Percentiles rank a stretch among this genome's conserved stretches.
Conservation (phyloP, 805 yeast species). For the Scheffersomyces coipomensis region DNA sequence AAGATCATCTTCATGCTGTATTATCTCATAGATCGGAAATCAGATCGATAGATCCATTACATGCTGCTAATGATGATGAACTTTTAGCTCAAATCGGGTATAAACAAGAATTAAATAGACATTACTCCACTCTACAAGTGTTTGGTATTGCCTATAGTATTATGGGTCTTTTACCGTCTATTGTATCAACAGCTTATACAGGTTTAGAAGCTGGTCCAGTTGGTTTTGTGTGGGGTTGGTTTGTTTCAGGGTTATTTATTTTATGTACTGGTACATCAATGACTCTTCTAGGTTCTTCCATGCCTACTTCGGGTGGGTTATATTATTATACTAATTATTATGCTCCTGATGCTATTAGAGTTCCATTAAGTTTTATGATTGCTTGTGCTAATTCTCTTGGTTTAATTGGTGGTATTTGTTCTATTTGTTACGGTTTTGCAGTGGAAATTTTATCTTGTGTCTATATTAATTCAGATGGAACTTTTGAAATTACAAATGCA, state of each 20-base stretch:
- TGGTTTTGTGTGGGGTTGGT: conserved; percentile 72
- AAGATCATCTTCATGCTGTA: conserved; percentile 9
- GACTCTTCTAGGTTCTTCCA: conserved; percentile 63
- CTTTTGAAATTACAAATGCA: conserved; percentile 51
- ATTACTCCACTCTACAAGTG: conserved; percentile 57
- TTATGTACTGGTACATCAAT: conserved; percentile 55
- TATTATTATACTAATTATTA: conserved; percentile 48
- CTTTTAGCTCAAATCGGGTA: conserved; percentile 55
- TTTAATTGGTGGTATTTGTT: conserved; percentile 60
- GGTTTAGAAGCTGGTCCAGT: conserved; percentile 62
- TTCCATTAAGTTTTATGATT: conserved; percentile 55
- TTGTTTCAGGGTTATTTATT: conserved; percentile 52
- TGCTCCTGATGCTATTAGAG: conserved; percentile 52
- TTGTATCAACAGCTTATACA: conserved; percentile 49
- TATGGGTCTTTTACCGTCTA: conserved; percentile 66
- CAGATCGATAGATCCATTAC: conserved; percentile 10
- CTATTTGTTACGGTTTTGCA: conserved; percentile 66
- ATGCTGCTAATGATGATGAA: conserved; percentile 9
- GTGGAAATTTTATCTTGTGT: conserved; percentile 57
- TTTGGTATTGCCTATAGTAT: conserved; percentile 69
- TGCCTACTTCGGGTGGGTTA: conserved; percentile 73
- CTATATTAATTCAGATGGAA: conserved; percentile 49
- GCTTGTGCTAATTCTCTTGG: conserved; percentile 69
- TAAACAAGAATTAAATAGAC: conserved; percentile 62
- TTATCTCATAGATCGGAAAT: conserved; percentile 14